phyloP scores from a whole-genome alignment of 23 red algal species.

The Agarophyton chilense region DNA sequence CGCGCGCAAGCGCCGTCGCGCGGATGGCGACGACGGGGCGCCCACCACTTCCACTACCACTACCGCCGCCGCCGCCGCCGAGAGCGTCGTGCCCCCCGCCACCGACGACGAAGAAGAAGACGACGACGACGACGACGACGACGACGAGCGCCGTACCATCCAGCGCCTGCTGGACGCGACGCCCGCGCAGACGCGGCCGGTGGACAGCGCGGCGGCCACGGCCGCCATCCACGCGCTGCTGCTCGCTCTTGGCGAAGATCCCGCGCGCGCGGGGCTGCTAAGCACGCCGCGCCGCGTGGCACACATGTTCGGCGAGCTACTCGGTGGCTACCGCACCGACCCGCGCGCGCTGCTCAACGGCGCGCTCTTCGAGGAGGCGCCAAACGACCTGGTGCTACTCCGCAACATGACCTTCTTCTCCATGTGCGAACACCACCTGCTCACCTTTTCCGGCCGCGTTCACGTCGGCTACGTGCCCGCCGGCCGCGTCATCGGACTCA shows the following conservation, averaged over 20 bases:
- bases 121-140: not conserved
- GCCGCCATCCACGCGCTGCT: not conserved
- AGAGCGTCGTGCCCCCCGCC: no score
- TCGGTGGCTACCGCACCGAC: not conserved
- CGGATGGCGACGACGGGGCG: no score
- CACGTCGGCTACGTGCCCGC: conserved; percentile 87
- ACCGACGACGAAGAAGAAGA: no score
- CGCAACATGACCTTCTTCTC: conserved; percentile 85
- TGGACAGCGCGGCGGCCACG: not conserved
- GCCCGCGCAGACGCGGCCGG: not conserved
- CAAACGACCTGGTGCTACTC: conserved; percentile 72
- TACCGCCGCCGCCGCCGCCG: no score
- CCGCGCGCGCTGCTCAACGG: conserved; percentile 10
- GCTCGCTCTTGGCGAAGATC: not conserved
- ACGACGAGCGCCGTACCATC: not conserved
- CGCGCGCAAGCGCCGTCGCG: no score
- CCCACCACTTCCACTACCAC: no score
- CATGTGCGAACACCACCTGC: conserved; percentile 97
- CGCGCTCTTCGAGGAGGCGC: conserved; percentile 78
- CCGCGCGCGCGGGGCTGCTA: not conserved
- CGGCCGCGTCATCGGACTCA: conserved; percentile 81
- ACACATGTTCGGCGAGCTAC: not conserved
- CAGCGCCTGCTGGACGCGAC: not conserved
- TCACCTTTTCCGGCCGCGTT: conserved; percentile 84
- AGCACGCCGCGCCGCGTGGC: not conserved